Base-by-base conservation (phyloP, 495 filamentous ascomycete genomes). In the Parathielavia appendiculata region DNA sequence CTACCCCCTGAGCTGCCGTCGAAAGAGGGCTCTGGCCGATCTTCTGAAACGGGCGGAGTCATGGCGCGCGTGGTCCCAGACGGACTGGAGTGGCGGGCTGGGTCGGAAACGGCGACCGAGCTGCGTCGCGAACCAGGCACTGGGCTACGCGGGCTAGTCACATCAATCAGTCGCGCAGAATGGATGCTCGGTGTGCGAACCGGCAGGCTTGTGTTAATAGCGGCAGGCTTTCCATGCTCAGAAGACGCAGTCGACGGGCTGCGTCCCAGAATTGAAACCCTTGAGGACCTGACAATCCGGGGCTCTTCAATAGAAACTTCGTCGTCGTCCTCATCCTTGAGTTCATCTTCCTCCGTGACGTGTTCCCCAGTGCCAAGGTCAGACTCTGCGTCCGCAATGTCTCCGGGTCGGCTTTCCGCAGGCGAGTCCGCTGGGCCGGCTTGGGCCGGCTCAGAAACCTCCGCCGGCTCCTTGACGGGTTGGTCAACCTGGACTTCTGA, bases 141-240 rank as follows among this genome's bases (percentile, higher is more conserved):
- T 13, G 77, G 75, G 60, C 74, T 79, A 30, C 73, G 74, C 26
- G 75, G 76, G 46, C 73, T 70, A 17, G 73, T 57, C n/a, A 83
- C 78, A 34, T 83, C 80, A 35, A 83, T 79, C 45, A 83, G 59
- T 7, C 79, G 75, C 23, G 79, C 69, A 13, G 80, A 83, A 51
- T 77, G 77, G 9, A 79, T 69, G 59, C 80, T 81, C 6, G 70
- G 71, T n/a, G 80, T 73, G 43, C 76, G 70, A n/a, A 63, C 64
- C 13, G 71, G 74, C 45, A 76, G 40, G 53, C 62, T 69, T 13
- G 69, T 69, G 66, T 58, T 71, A 59, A 78, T 69, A 36, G 72
- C 60, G 19, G 68, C 40, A 4, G 72, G 75, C 44, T 54, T 74
- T 9, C 71, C 72, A 45, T 65, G 64, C 8, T 76, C 74, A 2